A percentile compares a stretch with the other conserved stretches of the same genome.
Evolutionary conservation across 306 rosid genomes (phyloP).

Genomic region (Acacia acuminata): DNA sequence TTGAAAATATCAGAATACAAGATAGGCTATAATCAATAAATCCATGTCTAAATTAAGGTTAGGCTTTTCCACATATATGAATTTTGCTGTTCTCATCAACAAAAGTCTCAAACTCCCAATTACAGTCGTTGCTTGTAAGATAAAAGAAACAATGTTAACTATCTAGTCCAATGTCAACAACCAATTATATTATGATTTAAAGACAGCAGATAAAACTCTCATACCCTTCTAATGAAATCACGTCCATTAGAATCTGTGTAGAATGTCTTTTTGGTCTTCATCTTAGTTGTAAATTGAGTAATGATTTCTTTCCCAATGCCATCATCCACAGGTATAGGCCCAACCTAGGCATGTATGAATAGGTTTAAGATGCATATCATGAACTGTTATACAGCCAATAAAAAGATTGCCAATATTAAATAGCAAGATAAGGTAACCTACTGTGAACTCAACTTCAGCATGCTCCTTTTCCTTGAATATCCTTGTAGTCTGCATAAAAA

Average conservation of each 20-base stretch:
- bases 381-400: slow-evolving; percentile 22
- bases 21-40: background rate
- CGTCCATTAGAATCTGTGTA: slow-evolving; percentile 95
- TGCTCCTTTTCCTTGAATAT: slow-evolving; percentile 85
- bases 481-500: slow-evolving; percentile 59
- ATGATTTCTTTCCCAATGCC: slow-evolving; percentile 82
- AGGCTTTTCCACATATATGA: slow-evolving; percentile 5
- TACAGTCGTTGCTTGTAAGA: slow-evolving; percentile 3
- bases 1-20: slow-evolving; percentile 10
- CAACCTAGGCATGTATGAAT: slow-evolving; percentile 52
- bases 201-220: slow-evolving; percentile 21
- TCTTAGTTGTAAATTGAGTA: slow-evolving; percentile 65
- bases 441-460: slow-evolving; percentile 92
- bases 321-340: slow-evolving; percentile 89
- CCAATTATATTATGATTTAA: background rate
- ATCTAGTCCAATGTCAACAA: slow-evolving; percentile 19
- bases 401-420: slow-evolving; percentile 15
- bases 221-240: slow-evolving; percentile 89
- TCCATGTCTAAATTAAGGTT: background rate
- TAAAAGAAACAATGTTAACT: background rate
- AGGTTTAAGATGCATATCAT: slow-evolving; percentile 21
- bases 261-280: slow-evolving; percentile 74
- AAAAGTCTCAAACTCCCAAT: slow-evolving; percentile 9
- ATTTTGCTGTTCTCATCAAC: slow-evolving; percentile 16
- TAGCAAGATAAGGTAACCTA: slow-evolving; percentile 44